Evolutionary conservation across 768 basidiomycete genomes (phyloP).

Genomic region (Kondoa malvinella): DNA sequence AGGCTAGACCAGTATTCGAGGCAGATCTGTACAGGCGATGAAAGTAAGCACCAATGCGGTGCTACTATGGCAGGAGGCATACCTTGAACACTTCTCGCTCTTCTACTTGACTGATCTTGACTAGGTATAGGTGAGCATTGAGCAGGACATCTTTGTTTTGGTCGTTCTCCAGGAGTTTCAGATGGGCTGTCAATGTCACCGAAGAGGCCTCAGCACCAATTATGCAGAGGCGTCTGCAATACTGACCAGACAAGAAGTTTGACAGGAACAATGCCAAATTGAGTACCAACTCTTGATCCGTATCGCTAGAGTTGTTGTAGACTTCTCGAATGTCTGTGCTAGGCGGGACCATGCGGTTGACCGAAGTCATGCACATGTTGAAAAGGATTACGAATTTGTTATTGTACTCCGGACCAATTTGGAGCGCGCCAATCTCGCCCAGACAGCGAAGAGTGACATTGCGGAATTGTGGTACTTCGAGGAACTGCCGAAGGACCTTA

Average conservation of each 20-base stretch:
- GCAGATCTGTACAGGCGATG: not conserved
- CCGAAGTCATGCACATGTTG: slow-evolving; percentile 81
- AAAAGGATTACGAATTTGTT: slow-evolving; percentile 94
- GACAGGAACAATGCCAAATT: slow-evolving; percentile 94
- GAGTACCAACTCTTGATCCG: slow-evolving; percentile 89
- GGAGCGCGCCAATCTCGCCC: slow-evolving; percentile 85
- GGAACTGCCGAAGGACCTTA: slow-evolving; percentile 47
- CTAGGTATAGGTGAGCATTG: slow-evolving; percentile 94
- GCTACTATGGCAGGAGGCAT: slow-evolving; percentile 34
- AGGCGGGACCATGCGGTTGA: slow-evolving; percentile 87
- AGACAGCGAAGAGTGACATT: slow-evolving; percentile 93
- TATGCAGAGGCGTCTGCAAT: too few species aligned
- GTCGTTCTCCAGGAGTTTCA: slow-evolving; percentile 84
- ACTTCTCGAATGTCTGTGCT: slow-evolving; percentile 81
- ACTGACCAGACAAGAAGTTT: slow-evolving; percentile 82
- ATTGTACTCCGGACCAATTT: slow-evolving; percentile 91
- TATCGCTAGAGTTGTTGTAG: slow-evolving; percentile 71
- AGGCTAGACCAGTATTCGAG: slow-evolving; percentile 95
- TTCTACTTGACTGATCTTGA: slow-evolving; percentile 93
- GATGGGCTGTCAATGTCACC: too few species aligned
- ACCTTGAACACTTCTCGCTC: slow-evolving; percentile 99
- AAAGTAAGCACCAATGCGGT: too few species aligned
- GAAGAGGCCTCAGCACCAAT: too few species aligned
- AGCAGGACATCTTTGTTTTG: slow-evolving; percentile 77
- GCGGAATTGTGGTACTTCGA: slow-evolving; percentile 90